Conservation (phyloP, 495 filamentous ascomycete species). For the Talaromyces adpressus region DNA sequence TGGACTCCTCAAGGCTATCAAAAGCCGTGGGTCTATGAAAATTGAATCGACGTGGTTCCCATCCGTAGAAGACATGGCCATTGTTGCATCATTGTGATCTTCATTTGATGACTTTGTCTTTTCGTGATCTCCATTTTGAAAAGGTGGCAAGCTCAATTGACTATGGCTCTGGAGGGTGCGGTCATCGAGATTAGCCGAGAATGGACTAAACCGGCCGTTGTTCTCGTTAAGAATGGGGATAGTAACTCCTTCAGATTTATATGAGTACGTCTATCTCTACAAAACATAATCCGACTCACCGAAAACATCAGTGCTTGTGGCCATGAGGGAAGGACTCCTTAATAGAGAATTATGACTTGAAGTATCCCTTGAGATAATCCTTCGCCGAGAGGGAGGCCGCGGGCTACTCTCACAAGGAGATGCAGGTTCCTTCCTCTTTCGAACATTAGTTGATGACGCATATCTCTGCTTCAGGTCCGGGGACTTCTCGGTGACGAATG, state of each 20-base stretch:
- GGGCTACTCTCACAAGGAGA: neutral
- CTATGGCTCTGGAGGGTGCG: neutral
- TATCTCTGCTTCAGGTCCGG: neutral
- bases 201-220: neutral
- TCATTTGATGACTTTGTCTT: neutral
- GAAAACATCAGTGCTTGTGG: too few species aligned
- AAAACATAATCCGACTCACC: too few species aligned
- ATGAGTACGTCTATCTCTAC: too few species aligned
- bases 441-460: neutral
- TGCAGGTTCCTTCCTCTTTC: neutral
- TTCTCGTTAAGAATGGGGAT: too few species aligned
- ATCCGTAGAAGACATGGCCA: neutral
- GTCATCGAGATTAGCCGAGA: neutral
- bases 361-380: too few species aligned
- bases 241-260: too few species aligned
- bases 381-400: neutral
- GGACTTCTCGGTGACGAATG: neutral
- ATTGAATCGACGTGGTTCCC: neutral
- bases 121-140: neutral
- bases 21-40: neutral
- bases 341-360: too few species aligned
- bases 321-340: too few species aligned
- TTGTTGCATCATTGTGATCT: neutral
- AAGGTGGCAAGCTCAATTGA: neutral
- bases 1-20: neutral